Evolutionary conservation across 768 basidiomycete genomes (phyloP).

Genomic region (Infundibulicybe gibba): DNA sequence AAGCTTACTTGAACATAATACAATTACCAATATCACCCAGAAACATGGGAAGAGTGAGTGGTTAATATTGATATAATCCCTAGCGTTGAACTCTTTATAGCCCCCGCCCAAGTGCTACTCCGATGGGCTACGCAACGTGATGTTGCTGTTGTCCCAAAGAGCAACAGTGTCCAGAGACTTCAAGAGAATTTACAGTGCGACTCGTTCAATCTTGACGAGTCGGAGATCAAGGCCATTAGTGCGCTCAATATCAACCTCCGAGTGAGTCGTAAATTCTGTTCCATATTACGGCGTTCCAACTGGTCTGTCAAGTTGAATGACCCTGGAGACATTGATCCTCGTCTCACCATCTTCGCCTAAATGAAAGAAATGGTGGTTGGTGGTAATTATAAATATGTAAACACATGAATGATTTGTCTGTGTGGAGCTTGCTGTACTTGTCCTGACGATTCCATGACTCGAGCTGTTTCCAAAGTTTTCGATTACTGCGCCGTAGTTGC

Average conservation of each 20-base stretch:
- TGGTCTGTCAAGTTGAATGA: conserved; percentile 53
- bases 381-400: not conserved
- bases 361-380: not conserved
- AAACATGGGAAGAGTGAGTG: conserved; percentile 51
- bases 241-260: conserved; percentile 59
- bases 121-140: conserved; percentile 78
- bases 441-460: too few relatives aligned
- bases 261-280: conserved; percentile 33
- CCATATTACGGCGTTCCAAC: conserved; percentile 5
- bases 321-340: conserved; percentile 62
- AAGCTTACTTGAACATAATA: conserved; percentile 51
- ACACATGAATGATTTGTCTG: not conserved
- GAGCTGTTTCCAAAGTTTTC: not conserved
- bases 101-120: conserved; percentile 67
- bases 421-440: not conserved
- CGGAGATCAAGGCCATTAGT: conserved; percentile 55
- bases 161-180: conserved; percentile 42
- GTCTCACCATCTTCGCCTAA: conserved; percentile 70
- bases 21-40: conserved; percentile 39
- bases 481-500: conserved; percentile 3
- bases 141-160: conserved; percentile 77
- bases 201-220: conserved; percentile 46
- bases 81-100: conserved; percentile 31
- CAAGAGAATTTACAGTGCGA: conserved; percentile 42
- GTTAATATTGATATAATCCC: too few relatives aligned